These are phyloP conservation scores for Lasiodiplodia gonubiensis DNA, from an alignment of 2,329 filamentous ascomycete genomes.

Conservation along the genomic window DNA sequence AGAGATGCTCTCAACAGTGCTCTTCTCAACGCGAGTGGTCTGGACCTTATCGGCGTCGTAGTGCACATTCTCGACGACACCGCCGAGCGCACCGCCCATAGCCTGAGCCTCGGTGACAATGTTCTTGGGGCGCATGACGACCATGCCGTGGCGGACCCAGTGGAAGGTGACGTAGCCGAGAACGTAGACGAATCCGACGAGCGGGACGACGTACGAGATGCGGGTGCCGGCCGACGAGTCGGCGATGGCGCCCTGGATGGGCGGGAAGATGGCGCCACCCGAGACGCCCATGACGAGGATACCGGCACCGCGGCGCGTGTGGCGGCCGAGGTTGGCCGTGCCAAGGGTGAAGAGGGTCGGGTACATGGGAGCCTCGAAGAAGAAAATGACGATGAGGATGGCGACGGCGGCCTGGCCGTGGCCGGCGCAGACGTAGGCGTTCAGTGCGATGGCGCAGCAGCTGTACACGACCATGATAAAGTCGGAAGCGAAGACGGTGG, in stretches of 20 bases:
- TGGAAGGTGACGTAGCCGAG: constrained; percentile 41
- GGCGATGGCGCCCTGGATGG: constrained; percentile 46
- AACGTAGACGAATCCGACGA: constrained; percentile 52
- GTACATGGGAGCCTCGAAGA: constrained; percentile 47
- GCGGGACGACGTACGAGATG: constrained; percentile 53
- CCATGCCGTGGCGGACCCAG: constrained; percentile 42
- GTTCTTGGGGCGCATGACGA: constrained; percentile 43
- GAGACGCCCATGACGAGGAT: constrained; percentile 49
- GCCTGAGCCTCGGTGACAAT: constrained; percentile 31
- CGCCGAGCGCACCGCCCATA: constrained; percentile 32
- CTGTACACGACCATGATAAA: constrained; percentile 45
- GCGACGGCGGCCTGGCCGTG: constrained; percentile 40
- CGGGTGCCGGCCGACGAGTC: constrained; percentile 45
- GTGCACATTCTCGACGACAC: constrained; percentile 24
- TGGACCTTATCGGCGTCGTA: constrained; percentile 22
- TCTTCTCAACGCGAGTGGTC: constrained; percentile 13
- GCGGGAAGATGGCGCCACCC: constrained; percentile 45
- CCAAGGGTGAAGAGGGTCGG: constrained; percentile 48
- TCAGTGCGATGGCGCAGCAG: constrained; percentile 34
- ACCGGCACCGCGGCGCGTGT: constrained; percentile 49
- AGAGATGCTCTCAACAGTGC: background rate
- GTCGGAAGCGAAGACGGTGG: constrained; percentile 44
- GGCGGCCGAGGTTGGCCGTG: constrained; percentile 47
- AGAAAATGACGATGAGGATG: constrained; percentile 46
- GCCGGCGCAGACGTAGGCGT: constrained; percentile 42